Conservation (phyloP, 345 rosid genomes). For the Isatis tinctoria region DNA sequence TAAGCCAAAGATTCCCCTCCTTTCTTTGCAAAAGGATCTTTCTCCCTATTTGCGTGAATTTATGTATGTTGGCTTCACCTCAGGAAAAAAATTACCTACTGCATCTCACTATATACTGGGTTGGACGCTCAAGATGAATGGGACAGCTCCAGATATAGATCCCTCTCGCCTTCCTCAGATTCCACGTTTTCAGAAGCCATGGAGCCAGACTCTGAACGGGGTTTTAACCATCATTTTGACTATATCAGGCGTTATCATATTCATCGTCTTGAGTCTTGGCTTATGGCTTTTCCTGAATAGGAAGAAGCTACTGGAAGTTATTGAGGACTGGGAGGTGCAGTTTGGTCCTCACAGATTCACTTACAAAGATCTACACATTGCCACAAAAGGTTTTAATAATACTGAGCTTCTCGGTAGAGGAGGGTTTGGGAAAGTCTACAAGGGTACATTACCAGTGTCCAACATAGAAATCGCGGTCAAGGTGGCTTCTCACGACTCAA, state of each 20-base stretch:
- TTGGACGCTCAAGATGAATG: conserved; percentile 33
- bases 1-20: conserved; percentile 29
- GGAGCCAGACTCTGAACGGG: background rate
- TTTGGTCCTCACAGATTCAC: conserved; percentile 37
- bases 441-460: background rate
- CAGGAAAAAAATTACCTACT: accelerated
- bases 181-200: background rate
- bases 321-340: conserved; percentile 56
- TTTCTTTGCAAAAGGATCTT: conserved; percentile 21
- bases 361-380: conserved; percentile 42
- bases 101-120: conserved; percentile 2
- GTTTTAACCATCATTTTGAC: background rate
- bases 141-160: conserved; percentile 26
- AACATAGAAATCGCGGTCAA: background rate
- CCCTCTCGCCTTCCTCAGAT: background rate
- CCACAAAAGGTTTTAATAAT: conserved; percentile 3
- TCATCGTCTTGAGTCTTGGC: background rate
- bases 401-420: conserved; percentile 30
- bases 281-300: background rate
- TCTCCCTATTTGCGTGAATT: conserved; percentile 29
- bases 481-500: background rate
- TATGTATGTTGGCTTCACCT: conserved; percentile 27
- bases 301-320: conserved; percentile 2
- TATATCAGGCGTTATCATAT: background rate
- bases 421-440: conserved; percentile 45